These are phyloP conservation scores for Chaetomium globosum DNA, from an alignment of 2,329 filamentous ascomycete species.

Conservation along the genomic window DNA sequence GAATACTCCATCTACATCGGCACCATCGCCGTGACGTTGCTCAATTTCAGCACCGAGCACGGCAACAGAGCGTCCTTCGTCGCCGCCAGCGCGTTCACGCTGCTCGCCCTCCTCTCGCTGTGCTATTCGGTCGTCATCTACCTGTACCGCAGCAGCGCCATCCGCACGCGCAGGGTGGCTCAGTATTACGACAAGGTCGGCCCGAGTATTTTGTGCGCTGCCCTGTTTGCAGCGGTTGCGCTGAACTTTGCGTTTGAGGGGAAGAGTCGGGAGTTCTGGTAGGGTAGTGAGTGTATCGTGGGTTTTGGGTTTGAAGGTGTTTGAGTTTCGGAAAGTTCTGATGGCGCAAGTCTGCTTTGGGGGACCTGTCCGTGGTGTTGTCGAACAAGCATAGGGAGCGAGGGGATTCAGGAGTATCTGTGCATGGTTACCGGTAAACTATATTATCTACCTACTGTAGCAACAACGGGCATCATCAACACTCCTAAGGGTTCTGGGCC, in stretches of 20 bases:
- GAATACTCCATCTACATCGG: slow-evolving; percentile 96
- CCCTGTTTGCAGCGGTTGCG: slow-evolving; percentile 72
- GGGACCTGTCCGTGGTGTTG: background rate
- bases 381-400: slow-evolving; percentile 5
- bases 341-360: slow-evolving; percentile 2
- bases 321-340: background rate
- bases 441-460: slow-evolving; percentile 17
- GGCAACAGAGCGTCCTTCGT: slow-evolving; percentile 62
- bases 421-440: slow-evolving; percentile 16
- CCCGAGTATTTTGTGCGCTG: slow-evolving; percentile 72
- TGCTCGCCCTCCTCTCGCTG: slow-evolving; percentile 76
- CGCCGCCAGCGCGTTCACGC: slow-evolving; percentile 76
- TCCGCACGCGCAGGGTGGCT: slow-evolving; percentile 79
- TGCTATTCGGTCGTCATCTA: slow-evolving; percentile 83
- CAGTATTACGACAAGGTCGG: slow-evolving; percentile 91
- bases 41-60: slow-evolving; percentile 72
- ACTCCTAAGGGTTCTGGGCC: background rate
- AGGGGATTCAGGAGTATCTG: background rate
- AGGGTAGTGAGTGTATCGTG: background rate
- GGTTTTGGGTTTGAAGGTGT: background rate
- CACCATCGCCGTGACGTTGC: slow-evolving; percentile 78
- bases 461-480: slow-evolving; percentile 8
- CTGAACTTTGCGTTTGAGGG: slow-evolving; percentile 81
- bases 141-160: slow-evolving; percentile 83
- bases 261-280: slow-evolving; percentile 61